A percentile compares a stretch with the other conserved stretches of the same genome.
phyloP scores from a whole-genome alignment of 306 rosid genomes.

The Erythrophleum fordii region DNA sequence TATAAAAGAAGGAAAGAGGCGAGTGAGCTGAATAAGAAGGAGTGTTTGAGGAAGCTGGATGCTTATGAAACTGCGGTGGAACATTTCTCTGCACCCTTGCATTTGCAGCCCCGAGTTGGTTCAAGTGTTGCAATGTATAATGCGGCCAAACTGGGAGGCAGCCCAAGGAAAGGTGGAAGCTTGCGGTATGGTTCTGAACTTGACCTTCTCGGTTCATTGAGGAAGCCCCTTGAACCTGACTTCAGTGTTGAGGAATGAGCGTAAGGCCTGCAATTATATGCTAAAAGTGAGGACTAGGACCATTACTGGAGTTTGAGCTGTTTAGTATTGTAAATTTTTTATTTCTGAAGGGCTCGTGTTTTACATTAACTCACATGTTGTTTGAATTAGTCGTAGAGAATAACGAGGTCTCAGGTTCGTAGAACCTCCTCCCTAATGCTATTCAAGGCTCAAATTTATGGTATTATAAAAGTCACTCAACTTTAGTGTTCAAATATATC shows the following conservation, averaged over 20 bases:
- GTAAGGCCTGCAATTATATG: background rate
- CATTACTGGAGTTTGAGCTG: background rate
- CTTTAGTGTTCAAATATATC: too few species aligned
- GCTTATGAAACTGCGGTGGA: slow-evolving; percentile 31
- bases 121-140: slow-evolving; percentile 11
- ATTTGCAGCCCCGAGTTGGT: slow-evolving; percentile 29
- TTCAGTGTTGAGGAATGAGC: slow-evolving; percentile 45
- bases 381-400: background rate
- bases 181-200: slow-evolving; percentile 47
- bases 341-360: too few species aligned
- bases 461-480: too few species aligned
- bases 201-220: slow-evolving; percentile 48
- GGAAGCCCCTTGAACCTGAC: slow-evolving; percentile 67
- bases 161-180: slow-evolving; percentile 56
- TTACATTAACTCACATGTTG: background rate
- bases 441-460: too few species aligned
- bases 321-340: too few species aligned
- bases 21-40: slow-evolving; percentile 42
- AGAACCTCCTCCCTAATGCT: background rate
- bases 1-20: slow-evolving; percentile 51
- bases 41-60: slow-evolving; percentile 14
- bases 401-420: background rate
- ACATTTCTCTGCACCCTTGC: slow-evolving; percentile 50
- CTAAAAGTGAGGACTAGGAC: background rate
- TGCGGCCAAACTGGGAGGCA: background rate